Evolutionary conservation across 305 asterid species (phyloP).

Genomic region (Striga hermonthica): DNA sequence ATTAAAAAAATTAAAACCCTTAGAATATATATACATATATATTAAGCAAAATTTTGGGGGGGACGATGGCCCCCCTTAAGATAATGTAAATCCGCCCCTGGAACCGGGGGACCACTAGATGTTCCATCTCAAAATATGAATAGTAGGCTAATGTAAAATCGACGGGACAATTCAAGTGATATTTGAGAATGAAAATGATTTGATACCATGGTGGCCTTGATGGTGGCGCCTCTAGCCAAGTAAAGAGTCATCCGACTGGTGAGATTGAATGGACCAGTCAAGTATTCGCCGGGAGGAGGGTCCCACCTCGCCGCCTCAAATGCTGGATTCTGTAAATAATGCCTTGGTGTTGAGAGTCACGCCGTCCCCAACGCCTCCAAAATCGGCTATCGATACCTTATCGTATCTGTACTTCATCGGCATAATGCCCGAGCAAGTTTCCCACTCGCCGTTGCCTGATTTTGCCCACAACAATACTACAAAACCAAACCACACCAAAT

Average conservation of each 20-base stretch:
- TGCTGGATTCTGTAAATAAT: conserved; percentile 76
- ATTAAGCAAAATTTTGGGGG: no score
- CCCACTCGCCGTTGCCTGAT: conserved; percentile 40
- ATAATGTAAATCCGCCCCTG: no score
- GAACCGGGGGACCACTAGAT: no score
- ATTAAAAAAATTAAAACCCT: no score
- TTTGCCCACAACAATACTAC: not conserved
- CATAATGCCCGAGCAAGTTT: conserved; percentile 84
- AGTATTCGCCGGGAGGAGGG: conserved; percentile 77
- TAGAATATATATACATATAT: no score
- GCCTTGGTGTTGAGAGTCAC: conserved; percentile 81
- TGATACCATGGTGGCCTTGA: conserved; percentile 84
- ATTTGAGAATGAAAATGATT: no score
- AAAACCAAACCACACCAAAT: not conserved
- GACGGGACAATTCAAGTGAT: no score
- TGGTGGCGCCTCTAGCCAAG: conserved; percentile 75
- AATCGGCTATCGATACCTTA: conserved; percentile 78
- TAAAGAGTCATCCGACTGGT: conserved; percentile 97
- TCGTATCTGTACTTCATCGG: conserved; percentile 72
- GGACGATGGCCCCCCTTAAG: no score
- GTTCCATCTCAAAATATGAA: no score
- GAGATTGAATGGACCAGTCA: conserved; percentile 79
- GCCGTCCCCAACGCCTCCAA: conserved; percentile 93
- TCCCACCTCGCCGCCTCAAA: conserved; percentile 77
- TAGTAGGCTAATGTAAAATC: no score